These are phyloP conservation scores for Calonectria crousiana DNA, from an alignment of 2,329 filamentous ascomycete genomes.

Conservation along the genomic window DNA sequence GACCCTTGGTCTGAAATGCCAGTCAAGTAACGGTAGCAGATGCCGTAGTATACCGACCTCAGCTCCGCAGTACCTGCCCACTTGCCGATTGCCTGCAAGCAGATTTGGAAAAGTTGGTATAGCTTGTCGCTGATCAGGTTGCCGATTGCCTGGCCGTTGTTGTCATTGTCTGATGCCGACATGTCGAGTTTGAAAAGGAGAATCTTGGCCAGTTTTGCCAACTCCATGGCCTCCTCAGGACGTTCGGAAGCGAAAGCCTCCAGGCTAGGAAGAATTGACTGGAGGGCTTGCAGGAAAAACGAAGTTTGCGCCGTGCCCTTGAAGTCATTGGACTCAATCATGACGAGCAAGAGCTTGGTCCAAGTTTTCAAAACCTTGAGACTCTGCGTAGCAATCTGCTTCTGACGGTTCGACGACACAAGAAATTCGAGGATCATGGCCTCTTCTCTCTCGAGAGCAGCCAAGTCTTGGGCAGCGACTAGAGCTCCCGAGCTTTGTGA, in stretches of 20 bases:
- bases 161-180: constrained; percentile 50
- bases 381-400: constrained; percentile 67
- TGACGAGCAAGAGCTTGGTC: constrained; percentile 85
- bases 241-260: constrained; percentile 81
- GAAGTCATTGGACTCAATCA: constrained; percentile 86
- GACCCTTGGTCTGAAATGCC: constrained; percentile 72
- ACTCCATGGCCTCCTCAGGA: constrained; percentile 76
- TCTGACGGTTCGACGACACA: constrained; percentile 72
- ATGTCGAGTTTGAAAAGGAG: constrained; percentile 80
- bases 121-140: constrained; percentile 90
- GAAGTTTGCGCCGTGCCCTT: constrained; percentile 77
- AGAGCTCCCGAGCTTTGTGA: constrained; percentile 63
- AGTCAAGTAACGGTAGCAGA: constrained; percentile 87
- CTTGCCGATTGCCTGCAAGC: constrained; percentile 81
- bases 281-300: constrained; percentile 87
- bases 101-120: constrained; percentile 91
- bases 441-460: constrained; percentile 69
- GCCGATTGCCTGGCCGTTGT: constrained; percentile 64
- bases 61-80: constrained; percentile 78
- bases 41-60: constrained; percentile 89
- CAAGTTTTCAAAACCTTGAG: constrained; percentile 82
- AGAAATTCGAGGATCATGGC: constrained; percentile 71
- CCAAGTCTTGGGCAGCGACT: constrained; percentile 62
- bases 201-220: constrained; percentile 81
- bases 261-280: constrained; percentile 88